phyloP scores from a whole-genome alignment of 2,329 filamentous ascomycete species.

The Cordyceps cateniannulata region DNA sequence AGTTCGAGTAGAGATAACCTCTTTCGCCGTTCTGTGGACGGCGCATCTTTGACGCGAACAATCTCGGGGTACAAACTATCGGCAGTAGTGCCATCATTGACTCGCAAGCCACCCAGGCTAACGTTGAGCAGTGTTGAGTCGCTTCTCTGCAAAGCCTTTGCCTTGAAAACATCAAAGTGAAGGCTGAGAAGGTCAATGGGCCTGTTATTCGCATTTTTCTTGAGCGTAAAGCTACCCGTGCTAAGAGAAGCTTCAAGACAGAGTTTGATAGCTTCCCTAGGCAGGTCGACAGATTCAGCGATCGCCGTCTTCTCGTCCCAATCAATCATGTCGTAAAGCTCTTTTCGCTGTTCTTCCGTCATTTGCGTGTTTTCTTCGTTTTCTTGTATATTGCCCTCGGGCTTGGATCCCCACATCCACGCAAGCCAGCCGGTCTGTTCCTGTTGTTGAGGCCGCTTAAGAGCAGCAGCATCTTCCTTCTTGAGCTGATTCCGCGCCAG shows the following conservation, averaged over 20 bases:
- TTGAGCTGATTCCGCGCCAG: constrained; percentile 88
- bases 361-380: constrained; percentile 72
- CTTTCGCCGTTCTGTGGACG: constrained; percentile 40
- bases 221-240: constrained; percentile 92
- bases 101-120: constrained; percentile 83
- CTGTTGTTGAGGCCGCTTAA: constrained; percentile 54
- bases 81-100: constrained; percentile 93
- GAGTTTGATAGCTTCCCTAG: constrained; percentile 85
- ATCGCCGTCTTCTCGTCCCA: constrained; percentile 95
- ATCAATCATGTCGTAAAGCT: constrained; percentile 95
- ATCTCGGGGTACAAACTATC: constrained; percentile 92
- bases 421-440: constrained; percentile 81
- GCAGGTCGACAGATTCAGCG: constrained; percentile 79
- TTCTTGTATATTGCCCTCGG: constrained; percentile 52
- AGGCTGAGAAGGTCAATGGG: constrained; percentile 78
- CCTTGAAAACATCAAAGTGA: constrained; percentile 91
- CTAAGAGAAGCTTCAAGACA: constrained; percentile 89
- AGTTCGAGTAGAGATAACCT: constrained; percentile 49
- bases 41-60: constrained; percentile 86
- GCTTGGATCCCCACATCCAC: constrained; percentile 85
- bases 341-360: constrained; percentile 91
- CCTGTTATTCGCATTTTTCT: constrained; percentile 57
- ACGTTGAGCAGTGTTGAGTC: constrained; percentile 87
- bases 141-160: constrained; percentile 80
- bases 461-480: constrained; percentile 88